Percentiles rank a stretch among this genome's conserved stretches.
phyloP scores from a whole-genome alignment of 495 filamentous ascomycete genomes.

The Friedmanniomyces simplex region DNA sequence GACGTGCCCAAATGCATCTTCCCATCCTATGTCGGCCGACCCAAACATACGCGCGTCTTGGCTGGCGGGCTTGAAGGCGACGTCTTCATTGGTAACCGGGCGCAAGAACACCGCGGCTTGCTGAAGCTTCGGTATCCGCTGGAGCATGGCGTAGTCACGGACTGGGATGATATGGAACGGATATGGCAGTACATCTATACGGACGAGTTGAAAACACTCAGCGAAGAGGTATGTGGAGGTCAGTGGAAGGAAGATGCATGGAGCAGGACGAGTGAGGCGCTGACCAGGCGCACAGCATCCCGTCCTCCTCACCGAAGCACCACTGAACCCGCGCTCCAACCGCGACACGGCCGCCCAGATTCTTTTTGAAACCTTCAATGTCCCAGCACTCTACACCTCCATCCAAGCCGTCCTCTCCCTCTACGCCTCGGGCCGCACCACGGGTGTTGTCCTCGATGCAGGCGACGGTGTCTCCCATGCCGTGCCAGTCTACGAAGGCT shows the following conservation, averaged over 20 bases:
- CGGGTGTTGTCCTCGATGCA: slow-evolving; percentile 88
- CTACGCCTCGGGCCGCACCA: slow-evolving; percentile 93
- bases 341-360: slow-evolving; percentile 95
- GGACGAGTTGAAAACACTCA: slow-evolving; percentile 82
- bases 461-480: slow-evolving; percentile 97
- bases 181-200: slow-evolving; percentile 90
- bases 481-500: slow-evolving; percentile 95
- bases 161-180: slow-evolving; percentile 99
- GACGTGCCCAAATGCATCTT: slow-evolving; percentile 94
- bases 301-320: slow-evolving; percentile 91
- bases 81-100: slow-evolving; percentile 89
- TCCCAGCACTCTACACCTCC: slow-evolving; percentile 89
- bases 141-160: slow-evolving; percentile 96
- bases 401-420: slow-evolving; percentile 96
- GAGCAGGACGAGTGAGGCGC: neutral
- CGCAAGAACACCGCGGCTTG: slow-evolving; percentile 83
- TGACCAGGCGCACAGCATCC: slow-evolving; percentile 53
- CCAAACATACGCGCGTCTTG: slow-evolving; percentile 92
- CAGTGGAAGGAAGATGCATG: neutral
- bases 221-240: slow-evolving; percentile 67
- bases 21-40: slow-evolving; percentile 93
- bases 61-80: slow-evolving; percentile 94
- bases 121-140: slow-evolving; percentile 92
- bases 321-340: slow-evolving; percentile 90
- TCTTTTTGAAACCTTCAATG: slow-evolving; percentile 98